Conservation (phyloP, 2,329 filamentous ascomycete genomes). For the Botryotinia globosa region DNA sequence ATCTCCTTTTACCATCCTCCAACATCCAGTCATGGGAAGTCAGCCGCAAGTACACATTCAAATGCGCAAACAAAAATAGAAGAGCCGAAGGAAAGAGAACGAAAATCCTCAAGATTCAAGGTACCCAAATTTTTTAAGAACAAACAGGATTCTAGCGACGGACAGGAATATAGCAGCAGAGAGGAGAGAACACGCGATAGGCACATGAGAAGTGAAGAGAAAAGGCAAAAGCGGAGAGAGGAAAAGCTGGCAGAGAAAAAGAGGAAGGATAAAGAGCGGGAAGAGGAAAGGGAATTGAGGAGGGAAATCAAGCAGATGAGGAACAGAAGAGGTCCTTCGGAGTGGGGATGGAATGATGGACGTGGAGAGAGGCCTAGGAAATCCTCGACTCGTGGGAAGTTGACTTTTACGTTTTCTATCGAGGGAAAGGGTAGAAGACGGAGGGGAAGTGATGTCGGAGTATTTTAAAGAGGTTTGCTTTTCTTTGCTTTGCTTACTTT, state of each 20-base stretch:
- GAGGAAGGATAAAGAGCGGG: background rate
- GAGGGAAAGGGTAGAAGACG: background rate
- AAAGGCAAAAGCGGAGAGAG: background rate
- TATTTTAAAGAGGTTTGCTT: background rate
- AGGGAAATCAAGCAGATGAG: background rate
- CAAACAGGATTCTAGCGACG: too few species aligned
- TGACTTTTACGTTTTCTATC: too few species aligned
- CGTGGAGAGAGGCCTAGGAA: too few species aligned
- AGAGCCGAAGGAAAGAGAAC: background rate
- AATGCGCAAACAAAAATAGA: background rate
- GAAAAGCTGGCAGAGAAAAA: background rate
- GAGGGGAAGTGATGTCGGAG: too few species aligned
- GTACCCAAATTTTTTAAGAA: too few species aligned
- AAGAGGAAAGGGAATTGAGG: background rate
- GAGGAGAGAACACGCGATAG: background rate
- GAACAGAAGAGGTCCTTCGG: background rate
- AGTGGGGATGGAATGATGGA: too few species aligned
- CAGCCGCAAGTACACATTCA: background rate
- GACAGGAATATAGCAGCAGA: too few species aligned
- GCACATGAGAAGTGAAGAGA: background rate
- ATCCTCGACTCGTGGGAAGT: too few species aligned
- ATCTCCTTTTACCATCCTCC: background rate
- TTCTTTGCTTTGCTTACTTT: background rate
- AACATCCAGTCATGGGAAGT: background rate
- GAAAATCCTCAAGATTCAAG: too few species aligned